These are phyloP conservation scores for Peniophora sp. DNA, from an alignment of 1,284 basidiomycete genomes.

Conservation along the genomic window DNA sequence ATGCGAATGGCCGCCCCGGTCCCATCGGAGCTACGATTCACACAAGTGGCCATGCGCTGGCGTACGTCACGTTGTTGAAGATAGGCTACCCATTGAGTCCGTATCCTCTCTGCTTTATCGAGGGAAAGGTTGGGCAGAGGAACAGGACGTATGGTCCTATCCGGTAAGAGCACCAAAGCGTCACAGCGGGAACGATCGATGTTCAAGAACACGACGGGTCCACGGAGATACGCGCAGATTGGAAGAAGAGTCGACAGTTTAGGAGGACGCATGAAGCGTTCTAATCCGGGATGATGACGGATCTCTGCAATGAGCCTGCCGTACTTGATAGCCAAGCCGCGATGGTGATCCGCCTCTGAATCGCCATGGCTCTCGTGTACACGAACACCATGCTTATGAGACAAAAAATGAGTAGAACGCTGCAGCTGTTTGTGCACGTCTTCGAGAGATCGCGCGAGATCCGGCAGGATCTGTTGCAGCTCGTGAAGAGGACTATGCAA, in stretches of 20 bases:
- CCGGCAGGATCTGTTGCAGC: conserved; percentile 5
- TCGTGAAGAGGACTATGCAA: conserved; percentile 14
- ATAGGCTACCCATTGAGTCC: neutral
- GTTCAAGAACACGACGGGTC: neutral
- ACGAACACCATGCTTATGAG: neutral
- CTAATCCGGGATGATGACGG: neutral
- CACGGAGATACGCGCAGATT: conserved; percentile 1
- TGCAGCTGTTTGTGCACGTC: neutral
- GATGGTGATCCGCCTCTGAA: neutral
- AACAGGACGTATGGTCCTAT: neutral
- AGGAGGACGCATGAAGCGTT: neutral
- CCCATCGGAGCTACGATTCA: neutral
- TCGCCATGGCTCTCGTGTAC: neutral
- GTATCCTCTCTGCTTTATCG: neutral
- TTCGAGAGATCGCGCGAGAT: conserved; percentile 6
- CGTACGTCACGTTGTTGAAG: neutral
- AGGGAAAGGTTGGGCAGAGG: neutral
- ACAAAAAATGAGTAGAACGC: neutral
- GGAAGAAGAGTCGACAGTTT: neutral
- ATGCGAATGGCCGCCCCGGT: neutral
- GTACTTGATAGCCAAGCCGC: neutral
- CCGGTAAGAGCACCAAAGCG: neutral
- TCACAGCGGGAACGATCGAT: neutral
- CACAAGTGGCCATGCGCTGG: neutral
- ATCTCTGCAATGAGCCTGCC: neutral